Conservation (phyloP, 108 stramenopile genomes). For the Chaetoceros muelleri region DNA sequence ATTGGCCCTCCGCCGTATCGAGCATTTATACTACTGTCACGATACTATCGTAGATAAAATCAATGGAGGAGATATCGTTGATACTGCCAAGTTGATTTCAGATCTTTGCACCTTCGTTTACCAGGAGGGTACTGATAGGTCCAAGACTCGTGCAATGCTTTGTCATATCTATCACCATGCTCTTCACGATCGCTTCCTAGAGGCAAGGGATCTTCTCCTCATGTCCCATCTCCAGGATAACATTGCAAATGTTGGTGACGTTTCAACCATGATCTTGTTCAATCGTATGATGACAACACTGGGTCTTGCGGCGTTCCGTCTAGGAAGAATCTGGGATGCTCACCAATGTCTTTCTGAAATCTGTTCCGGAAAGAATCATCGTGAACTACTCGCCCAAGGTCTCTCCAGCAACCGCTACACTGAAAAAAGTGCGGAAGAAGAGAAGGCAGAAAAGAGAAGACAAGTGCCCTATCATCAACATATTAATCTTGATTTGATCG, state of each 20-base stretch:
- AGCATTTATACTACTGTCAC: constrained; percentile 97
- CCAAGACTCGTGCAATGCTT: constrained; percentile 88
- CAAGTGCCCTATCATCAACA: constrained; percentile 95
- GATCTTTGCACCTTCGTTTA: constrained; percentile 86
- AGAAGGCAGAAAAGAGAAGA: constrained; percentile 95
- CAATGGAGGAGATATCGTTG: constrained; percentile 11
- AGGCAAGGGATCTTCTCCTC: constrained; percentile 92
- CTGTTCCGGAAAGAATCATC: constrained; percentile 69
- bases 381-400: constrained; percentile 96
- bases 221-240: constrained; percentile 95
- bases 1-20: constrained; percentile 67
- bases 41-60: constrained; percentile 77
- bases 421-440: constrained; percentile 91
- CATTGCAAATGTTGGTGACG: constrained; percentile 61
- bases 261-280: constrained; percentile 92
- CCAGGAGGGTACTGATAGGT: constrained; percentile 78
- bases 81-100: constrained; percentile 32
- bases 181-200: constrained; percentile 92
- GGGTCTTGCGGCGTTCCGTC: constrained; percentile 95
- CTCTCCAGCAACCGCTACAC: constrained; percentile 55
- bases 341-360: constrained; percentile 92
- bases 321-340: constrained; percentile 88
- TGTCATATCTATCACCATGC: constrained; percentile 96
- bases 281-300: constrained; percentile 96
- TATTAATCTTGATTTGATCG: constrained; percentile 93